Evolutionary conservation across 2,329 filamentous ascomycete species (phyloP).

Genomic region (Falciphora oryzae): DNA sequence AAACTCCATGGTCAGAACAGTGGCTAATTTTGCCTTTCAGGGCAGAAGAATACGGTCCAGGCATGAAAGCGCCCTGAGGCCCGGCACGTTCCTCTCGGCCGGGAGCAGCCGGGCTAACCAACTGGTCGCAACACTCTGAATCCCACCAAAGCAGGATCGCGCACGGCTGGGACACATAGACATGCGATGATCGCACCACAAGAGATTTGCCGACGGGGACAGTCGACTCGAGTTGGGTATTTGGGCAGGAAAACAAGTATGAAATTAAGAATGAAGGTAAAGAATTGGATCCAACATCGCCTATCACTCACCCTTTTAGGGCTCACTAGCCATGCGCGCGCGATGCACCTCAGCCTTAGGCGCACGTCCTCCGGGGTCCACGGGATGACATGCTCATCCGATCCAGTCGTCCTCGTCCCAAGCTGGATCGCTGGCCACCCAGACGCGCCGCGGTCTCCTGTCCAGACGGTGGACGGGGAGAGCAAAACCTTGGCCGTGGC

Average conservation of each 20-base stretch:
- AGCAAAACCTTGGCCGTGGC: conserved; percentile 44
- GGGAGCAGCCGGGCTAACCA: background rate
- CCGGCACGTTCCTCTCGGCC: too few relatives aligned
- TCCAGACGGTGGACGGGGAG: conserved; percentile 34
- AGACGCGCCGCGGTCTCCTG: conserved; percentile 30
- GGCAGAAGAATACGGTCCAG: background rate
- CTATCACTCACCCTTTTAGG: conserved; percentile 22
- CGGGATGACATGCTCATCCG: conserved; percentile 26
- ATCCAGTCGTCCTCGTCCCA: conserved; percentile 29
- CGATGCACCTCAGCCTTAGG: conserved; percentile 32
- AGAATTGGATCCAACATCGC: conserved; percentile 4
- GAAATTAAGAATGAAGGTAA: conserved; percentile 4
- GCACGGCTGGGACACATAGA: background rate
- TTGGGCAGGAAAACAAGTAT: conserved; percentile 1
- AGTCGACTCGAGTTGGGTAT: background rate
- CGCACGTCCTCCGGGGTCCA: conserved; percentile 22
- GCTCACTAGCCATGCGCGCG: conserved; percentile 33
- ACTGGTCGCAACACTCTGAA: background rate
- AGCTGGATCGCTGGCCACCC: conserved; percentile 28
- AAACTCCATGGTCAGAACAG: background rate
- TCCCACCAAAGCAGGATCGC: background rate
- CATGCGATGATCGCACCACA: background rate
- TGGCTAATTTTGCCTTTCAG: background rate
- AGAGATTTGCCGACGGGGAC: background rate
- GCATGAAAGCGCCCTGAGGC: background rate